Evolutionary conservation across 306 rosid species (phyloP), one percentile per base, ranked within the genome.

Genomic region (Fagus sylvatica): DNA sequence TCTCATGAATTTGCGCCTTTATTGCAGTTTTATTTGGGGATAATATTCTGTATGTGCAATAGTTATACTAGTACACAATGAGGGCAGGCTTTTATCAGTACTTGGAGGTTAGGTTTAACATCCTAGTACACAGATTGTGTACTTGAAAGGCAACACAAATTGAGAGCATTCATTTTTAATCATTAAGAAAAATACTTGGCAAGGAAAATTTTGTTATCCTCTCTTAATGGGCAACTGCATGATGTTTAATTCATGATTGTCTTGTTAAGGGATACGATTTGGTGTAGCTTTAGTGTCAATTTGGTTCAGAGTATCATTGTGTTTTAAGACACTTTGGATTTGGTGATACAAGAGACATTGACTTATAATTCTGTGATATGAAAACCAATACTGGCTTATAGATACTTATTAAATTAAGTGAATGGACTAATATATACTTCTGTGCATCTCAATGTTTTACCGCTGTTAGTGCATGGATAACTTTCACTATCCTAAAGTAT

Each of bases 1-100:
- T 78, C 36, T 80, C 30, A 36, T 68, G 68, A 39, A 39, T 64
- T 68, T 36, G 13, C 40, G 37, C 62, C 28, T 40, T 49, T 77
- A 41, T 67, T 5, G 15, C 56, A 3, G 17, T 74, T 74, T 51
- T 55, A 32, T 71, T n/a, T 2, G 46, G 37, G 42, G 40, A 28
- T 64, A 7, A 43, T 22, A 66, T 66, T 66, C 4, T 62, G 32
- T 66, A 39, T 66, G 9, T 66, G 48, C 71, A 16, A 37, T 22
- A 39, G 49, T 37, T 37, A 30, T 22, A 36, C 48, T 16, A 36
- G 37, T 30, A 7, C 67, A 10, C 16, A 6, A 22, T 15, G 22
- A 15, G 37, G 30, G 43, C 8, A 6, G 22, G 37, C 36, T 54
- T 51, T 54, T n/a, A n/a, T 54, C 60, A 0, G 37, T 60, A 32